Evolutionary conservation across 345 rosid genomes (phyloP).

Genomic region (Mercurialis annua): DNA sequence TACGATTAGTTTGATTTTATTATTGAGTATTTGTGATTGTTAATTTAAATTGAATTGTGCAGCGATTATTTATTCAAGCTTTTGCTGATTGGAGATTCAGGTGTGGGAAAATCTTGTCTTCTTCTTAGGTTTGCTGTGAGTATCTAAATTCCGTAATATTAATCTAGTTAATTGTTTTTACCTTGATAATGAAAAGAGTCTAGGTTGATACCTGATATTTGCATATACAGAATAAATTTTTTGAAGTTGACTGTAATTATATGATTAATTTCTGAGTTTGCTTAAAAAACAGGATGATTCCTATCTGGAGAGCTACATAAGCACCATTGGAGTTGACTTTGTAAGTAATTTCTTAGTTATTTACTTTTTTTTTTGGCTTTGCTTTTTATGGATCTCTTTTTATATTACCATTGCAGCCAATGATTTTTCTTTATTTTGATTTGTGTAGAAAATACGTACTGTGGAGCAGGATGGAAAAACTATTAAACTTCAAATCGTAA

Average conservation of each 20-base stretch:
- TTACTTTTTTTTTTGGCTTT: not conserved
- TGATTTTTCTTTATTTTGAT: not conserved
- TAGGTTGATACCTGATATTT: not conserved
- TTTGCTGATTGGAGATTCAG: constrained; percentile 36
- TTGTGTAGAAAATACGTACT: constrained; percentile 33
- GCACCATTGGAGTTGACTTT: constrained; percentile 86
- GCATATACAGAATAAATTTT: no score
- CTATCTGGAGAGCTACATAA: constrained; percentile 73
- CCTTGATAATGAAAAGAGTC: not conserved
- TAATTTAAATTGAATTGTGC: constrained; percentile 1
- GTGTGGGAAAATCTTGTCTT: constrained; percentile 33
- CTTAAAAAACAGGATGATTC: constrained; percentile 57
- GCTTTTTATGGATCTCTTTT: not conserved
- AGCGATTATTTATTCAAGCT: constrained; percentile 39
- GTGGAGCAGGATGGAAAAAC: constrained; percentile 40
- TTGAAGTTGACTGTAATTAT: no score
- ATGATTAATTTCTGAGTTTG: not conserved
- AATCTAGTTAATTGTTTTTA: not conserved
- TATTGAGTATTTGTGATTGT: no score
- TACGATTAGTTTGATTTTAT: constrained; percentile 24
- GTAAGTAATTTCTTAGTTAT: constrained; percentile 35
- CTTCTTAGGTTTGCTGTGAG: constrained; percentile 36
- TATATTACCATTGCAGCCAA: not conserved
- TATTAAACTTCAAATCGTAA: constrained; percentile 36
- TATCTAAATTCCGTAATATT: not conserved